Base-by-base conservation (phyloP, 176 grass and related monocot genomes). In the Guadua angustifolia region DNA sequence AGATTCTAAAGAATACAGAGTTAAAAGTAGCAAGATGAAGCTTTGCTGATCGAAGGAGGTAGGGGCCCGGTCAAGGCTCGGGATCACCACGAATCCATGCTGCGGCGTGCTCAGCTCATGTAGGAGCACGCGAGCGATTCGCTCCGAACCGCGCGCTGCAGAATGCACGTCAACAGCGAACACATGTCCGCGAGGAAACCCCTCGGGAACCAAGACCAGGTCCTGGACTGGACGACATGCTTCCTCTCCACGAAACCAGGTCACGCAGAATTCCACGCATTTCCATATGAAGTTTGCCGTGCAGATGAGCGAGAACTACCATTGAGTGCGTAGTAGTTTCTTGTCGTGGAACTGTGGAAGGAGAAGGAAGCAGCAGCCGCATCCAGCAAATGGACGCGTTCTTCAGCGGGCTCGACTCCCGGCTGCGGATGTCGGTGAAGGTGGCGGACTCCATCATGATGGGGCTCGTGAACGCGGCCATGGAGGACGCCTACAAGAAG, bases 381-480 rank as follows among this genome's bases (percentile, higher is more conserved):
- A 33, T 36, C 2, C 4, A 86, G 69, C 66, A 17, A 17, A 92
- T 92, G 90, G 85, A 95, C 79, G 73, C 60, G 22, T 87, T 94
- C 86, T 87, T 88, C 79, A 44, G 69, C 55, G 84, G 78, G 18
- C 87, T 94, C 35, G 85, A 89, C 50, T 69, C 71, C 32, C 82
- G 78, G 16, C 51, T 91, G 65, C 83, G 83, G 61, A 50, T 25
- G n/a, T 87, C 87, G 13, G 87, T 86, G 44, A 90, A 85, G 79
- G 79, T 83, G 50, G 84, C 82, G 3, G 93, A 92, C 78, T 95
- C 93, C 33, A 88, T 91, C 82, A 89, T 95, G 82, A 79, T 92
- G 79, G 93, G 88, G 67, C 85, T 92, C 6, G 90, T 95, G 24
- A 89, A 92, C 78, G 89, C 88, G 1, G 88, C 93, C 5, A 95